Conservation (phyloP, 2,329 filamentous ascomycete genomes). For the Teratosphaeria nubilosa region DNA sequence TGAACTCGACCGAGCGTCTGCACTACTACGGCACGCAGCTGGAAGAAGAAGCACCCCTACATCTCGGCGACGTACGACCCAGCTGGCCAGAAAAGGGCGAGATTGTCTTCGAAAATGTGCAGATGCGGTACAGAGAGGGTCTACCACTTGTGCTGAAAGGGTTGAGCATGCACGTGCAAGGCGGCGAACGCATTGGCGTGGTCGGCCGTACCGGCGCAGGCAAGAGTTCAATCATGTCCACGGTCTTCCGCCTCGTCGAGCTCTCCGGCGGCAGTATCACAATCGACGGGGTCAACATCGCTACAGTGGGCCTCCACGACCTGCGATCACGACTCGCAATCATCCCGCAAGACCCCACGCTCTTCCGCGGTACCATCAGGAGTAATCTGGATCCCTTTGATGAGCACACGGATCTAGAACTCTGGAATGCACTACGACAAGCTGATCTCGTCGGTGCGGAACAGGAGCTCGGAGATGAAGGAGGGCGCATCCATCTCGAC, state of each 20-base stretch:
- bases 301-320: conserved; percentile 63
- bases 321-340: conserved; percentile 63
- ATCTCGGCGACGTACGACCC: conserved; percentile 58
- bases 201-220: conserved; percentile 75
- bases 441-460: conserved; percentile 58
- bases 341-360: conserved; percentile 74
- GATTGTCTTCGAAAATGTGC: conserved; percentile 40
- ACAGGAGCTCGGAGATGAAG: conserved; percentile 32
- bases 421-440: conserved; percentile 69
- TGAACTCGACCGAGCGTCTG: conserved; percentile 91
- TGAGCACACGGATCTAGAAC: conserved; percentile 65
- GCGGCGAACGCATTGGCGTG: conserved; percentile 71
- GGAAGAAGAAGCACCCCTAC: conserved; percentile 79
- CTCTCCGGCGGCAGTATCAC: conserved; percentile 37
- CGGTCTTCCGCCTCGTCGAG: conserved; percentile 61
- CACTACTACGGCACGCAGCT: conserved; percentile 81
- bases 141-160: conserved; percentile 40
- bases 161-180: conserved; percentile 55
- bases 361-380: conserved; percentile 71
- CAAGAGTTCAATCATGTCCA: conserved; percentile 75
- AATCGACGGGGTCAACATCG: conserved; percentile 49
- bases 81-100: conserved; percentile 82
- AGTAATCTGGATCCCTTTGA: conserved; percentile 72
- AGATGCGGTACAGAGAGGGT: conserved; percentile 43
- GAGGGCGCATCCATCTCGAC: conserved; percentile 70